A percentile compares a stretch with the other conserved stretches of the same genome.
phyloP scores from a whole-genome alignment of 371 early-diverging fungal species.

The Massospora cicadina region DNA sequence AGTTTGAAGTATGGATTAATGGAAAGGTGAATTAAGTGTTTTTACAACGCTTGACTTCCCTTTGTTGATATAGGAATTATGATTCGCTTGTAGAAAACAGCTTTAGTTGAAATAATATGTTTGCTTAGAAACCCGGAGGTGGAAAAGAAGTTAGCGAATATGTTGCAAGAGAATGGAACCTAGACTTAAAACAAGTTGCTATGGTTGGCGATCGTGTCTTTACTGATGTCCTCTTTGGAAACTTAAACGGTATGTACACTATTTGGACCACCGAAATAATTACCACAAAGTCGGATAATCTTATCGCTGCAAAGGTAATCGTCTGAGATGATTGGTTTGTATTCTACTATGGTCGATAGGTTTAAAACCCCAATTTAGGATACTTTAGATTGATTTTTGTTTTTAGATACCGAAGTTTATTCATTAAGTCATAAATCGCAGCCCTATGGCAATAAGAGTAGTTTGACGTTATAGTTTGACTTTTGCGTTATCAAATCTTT shows the following conservation, averaged over 20 bases:
- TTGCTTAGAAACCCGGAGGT: slow-evolving; percentile 58
- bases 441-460: too few species aligned
- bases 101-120: not conserved
- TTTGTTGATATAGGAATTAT: not conserved
- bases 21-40: too few species aligned
- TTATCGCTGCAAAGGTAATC: slow-evolving; percentile 38
- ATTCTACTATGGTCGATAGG: not conserved
- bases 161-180: slow-evolving; percentile 16
- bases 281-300: slow-evolving; percentile 59
- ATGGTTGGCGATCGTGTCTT: slow-evolving; percentile 78
- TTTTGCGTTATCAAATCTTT: too few species aligned
- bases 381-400: too few species aligned
- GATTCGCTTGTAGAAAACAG: not conserved
- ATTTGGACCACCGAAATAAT: slow-evolving; percentile 53
- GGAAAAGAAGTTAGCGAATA: slow-evolving; percentile 28
- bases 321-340: not conserved
- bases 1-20: too few species aligned
- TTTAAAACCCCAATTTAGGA: too few species aligned
- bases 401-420: too few species aligned
- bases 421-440: too few species aligned
- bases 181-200: slow-evolving; percentile 28
- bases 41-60: too few species aligned
- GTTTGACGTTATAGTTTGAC: too few species aligned
- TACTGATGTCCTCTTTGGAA: slow-evolving; percentile 79
- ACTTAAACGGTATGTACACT: slow-evolving; percentile 47